These are phyloP conservation scores for Bassia scoparia DNA, from an alignment of 148 eudicot genomes.

Conservation along the genomic window DNA sequence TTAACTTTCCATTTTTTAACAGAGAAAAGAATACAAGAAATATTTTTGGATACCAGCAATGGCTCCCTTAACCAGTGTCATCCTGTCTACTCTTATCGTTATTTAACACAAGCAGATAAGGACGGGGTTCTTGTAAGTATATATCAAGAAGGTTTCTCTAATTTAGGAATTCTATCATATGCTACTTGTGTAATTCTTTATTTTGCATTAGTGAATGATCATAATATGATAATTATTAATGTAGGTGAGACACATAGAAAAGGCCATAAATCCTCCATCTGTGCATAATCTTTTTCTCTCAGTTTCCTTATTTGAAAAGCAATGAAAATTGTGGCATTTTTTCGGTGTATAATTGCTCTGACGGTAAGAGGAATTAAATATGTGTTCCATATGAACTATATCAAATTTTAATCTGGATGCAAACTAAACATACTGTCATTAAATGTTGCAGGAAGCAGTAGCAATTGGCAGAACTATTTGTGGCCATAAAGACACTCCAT, in stretches of 20 bases:
- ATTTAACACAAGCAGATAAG: conserved; percentile 57
- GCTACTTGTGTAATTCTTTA: conserved; percentile 1
- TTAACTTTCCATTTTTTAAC: conserved; percentile 3
- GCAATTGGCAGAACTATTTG: conserved; percentile 93
- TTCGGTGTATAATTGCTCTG: conserved; percentile 66
- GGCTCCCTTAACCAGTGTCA: conserved; percentile 71
- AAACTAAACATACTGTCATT: neutral
- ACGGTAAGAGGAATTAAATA: conserved; percentile 44
- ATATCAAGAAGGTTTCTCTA: neutral
- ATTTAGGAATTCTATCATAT: no score
- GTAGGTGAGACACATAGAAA: conserved; percentile 58
- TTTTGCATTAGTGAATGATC: neutral
- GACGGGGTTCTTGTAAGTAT: conserved; percentile 71
- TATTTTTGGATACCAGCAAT: conserved; percentile 85
- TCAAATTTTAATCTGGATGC: neutral
- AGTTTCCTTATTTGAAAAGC: conserved; percentile 52
- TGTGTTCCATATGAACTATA: neutral
- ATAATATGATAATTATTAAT: neutral
- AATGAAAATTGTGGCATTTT: conserved; percentile 52
- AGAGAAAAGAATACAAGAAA: conserved; percentile 79
- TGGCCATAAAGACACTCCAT: conserved; percentile 72
- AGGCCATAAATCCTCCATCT: conserved; percentile 70
- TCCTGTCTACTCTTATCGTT: conserved; percentile 71
- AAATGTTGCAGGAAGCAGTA: conserved; percentile 57
- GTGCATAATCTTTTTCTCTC: conserved; percentile 43